phyloP scores from a whole-genome alignment of 1,284 basidiomycete genomes.

The Cutaneotrichosporon cutaneum region DNA sequence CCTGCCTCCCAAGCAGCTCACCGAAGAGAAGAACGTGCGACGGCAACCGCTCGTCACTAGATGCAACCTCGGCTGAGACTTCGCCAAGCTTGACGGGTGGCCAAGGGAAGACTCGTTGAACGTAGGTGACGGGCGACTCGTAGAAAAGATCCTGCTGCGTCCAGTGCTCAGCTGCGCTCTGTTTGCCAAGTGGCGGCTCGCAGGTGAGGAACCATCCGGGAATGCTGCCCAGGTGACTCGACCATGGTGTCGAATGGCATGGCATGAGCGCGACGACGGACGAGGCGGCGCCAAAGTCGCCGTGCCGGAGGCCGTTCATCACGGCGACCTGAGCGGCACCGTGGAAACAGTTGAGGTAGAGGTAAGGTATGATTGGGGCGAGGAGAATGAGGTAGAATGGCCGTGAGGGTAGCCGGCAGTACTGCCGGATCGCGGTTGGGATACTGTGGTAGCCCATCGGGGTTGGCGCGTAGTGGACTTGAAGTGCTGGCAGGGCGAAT shows the following conservation, averaged over 20 bases:
- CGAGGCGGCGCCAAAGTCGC: conserved; percentile 28
- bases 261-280: conserved; percentile 88
- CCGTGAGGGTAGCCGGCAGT: conserved; percentile 42
- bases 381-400: conserved; percentile 57
- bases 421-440: conserved; percentile 42
- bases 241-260: conserved; percentile 96
- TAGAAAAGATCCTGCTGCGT: conserved; percentile 88
- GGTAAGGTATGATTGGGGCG: conserved; percentile 60
- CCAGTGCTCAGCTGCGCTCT: conserved; percentile 56
- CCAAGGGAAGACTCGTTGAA: conserved; percentile 62
- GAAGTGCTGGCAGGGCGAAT: conserved; percentile 70
- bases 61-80: background rate
- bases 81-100: conserved; percentile 21
- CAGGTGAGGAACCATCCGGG: conserved; percentile 82
- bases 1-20: conserved; percentile 57
- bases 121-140: conserved; percentile 65
- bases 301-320: conserved; percentile 53
- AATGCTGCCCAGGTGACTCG: conserved; percentile 71
- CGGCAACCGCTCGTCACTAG: conserved; percentile 56
- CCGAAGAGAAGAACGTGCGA: conserved; percentile 77
- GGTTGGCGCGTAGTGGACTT: conserved; percentile 55
- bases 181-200: conserved; percentile 69
- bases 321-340: conserved; percentile 74
- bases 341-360: conserved; percentile 72
- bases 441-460: conserved; percentile 35